These are phyloP conservation scores for Brassica juncea DNA, from an alignment of 345 rosid genomes.

Conservation along the genomic window DNA sequence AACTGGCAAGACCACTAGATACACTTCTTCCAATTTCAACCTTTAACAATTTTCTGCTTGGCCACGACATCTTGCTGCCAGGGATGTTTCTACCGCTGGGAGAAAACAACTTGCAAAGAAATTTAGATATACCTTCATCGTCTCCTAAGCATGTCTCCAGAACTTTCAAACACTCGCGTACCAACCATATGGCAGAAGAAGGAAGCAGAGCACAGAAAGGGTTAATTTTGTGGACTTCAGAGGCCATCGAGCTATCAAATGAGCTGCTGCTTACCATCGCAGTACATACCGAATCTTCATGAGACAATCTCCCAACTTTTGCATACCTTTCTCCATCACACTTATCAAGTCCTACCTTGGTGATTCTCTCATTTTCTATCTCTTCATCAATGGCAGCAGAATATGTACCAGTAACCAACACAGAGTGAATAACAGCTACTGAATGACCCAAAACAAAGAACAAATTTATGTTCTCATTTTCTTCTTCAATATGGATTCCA, in stretches of 20 bases:
- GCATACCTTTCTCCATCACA: conserved; percentile 62
- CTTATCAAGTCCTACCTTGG: conserved; percentile 40
- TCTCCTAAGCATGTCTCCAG: conserved; percentile 67
- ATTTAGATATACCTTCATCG: conserved; percentile 54
- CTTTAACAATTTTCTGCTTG: conserved; percentile 59
- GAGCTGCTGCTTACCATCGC: conserved; percentile 54
- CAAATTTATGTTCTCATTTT: conserved; percentile 55
- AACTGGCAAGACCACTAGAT: conserved; percentile 55
- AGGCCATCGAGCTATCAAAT: conserved; percentile 40
- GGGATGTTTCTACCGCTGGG: conserved; percentile 42
- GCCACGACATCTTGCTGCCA: conserved; percentile 50
- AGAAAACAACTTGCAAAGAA: conserved; percentile 40
- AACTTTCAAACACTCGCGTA: conserved; percentile 71
- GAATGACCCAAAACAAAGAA: conserved; percentile 68
- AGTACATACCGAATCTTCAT: conserved; percentile 70
- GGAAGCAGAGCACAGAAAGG: conserved; percentile 50
- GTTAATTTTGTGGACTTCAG: conserved; percentile 43
- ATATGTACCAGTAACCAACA: conserved; percentile 78
- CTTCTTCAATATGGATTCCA: conserved; percentile 72
- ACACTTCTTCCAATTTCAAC: conserved; percentile 56
- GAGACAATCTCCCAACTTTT: conserved; percentile 81
- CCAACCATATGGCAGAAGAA: conserved; percentile 57
- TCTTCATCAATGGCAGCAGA: conserved; percentile 52
- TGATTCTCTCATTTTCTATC: conserved; percentile 38
- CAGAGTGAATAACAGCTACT: conserved; percentile 65